phyloP scores from a whole-genome alignment of 2,329 filamentous ascomycete species.

The Claviceps spartinae region DNA sequence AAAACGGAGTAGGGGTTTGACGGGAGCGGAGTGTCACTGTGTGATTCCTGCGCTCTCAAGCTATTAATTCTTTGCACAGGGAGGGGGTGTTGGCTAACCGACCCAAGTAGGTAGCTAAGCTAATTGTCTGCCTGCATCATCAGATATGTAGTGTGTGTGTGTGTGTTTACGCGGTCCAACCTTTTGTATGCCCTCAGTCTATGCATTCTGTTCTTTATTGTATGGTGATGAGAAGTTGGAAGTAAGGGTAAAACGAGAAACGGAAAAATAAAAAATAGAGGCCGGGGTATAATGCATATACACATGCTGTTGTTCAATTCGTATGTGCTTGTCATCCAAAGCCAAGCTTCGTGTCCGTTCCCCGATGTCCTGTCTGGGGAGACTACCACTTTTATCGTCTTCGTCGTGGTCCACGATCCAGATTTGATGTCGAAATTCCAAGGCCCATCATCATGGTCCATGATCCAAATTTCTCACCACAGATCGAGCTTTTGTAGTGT shows the following conservation, averaged over 20 bases:
- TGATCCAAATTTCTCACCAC: neutral
- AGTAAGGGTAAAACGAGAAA: neutral
- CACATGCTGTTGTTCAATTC: neutral
- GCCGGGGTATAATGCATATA: conserved; percentile 5
- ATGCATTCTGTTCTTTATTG: neutral
- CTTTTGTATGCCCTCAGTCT: neutral
- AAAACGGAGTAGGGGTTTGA: conserved; percentile 4
- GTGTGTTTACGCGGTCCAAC: neutral
- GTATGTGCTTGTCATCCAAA: conserved; percentile 2
- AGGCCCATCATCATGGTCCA: neutral
- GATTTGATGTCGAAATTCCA: too few relatives aligned
- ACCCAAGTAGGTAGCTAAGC: neutral
- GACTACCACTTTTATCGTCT: neutral
- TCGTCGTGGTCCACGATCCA: neutral
- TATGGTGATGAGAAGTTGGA: neutral
- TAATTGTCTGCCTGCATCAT: neutral
- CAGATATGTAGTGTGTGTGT: neutral
- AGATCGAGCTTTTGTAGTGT: neutral
- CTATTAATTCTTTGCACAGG: conserved; percentile 2
- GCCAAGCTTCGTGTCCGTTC: neutral
- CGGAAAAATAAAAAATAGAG: neutral
- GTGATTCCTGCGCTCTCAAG: conserved; percentile 16
- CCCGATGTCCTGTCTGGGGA: neutral
- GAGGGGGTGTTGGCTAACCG: neutral
- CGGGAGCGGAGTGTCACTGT: conserved; percentile 10